Evolutionary conservation across 2,329 filamentous ascomycete genomes (phyloP).

Genomic region (Hymenoscyphus occultus): DNA sequence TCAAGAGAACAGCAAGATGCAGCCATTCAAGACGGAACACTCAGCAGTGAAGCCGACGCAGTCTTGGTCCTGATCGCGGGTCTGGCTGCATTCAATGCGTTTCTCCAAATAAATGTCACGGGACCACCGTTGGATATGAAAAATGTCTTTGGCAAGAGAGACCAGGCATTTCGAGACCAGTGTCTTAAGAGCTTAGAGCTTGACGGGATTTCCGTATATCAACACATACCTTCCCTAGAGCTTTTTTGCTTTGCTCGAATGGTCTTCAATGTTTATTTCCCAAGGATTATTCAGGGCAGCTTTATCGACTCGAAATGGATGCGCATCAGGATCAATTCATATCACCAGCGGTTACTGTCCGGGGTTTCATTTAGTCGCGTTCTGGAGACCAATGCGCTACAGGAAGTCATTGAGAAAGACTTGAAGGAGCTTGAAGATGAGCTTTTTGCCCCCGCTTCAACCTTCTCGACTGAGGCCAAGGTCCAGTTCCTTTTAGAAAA

Average conservation of each 20-base stretch:
- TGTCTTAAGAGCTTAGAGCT: constrained; percentile 69
- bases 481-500: constrained; percentile 77
- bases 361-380: constrained; percentile 31
- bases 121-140: constrained; percentile 68
- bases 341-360: constrained; percentile 62
- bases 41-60: constrained; percentile 17
- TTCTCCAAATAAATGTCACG: constrained; percentile 84
- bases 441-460: constrained; percentile 39
- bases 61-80: constrained; percentile 45
- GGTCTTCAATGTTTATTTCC: constrained; percentile 42
- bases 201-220: constrained; percentile 85
- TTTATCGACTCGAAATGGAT: constrained; percentile 43
- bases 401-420: constrained; percentile 58
- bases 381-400: constrained; percentile 59
- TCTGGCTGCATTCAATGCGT: constrained; percentile 69
- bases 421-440: constrained; percentile 46
- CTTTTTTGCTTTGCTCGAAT: constrained; percentile 71
- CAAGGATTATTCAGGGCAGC: constrained; percentile 26
- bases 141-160: constrained; percentile 39
- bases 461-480: constrained; percentile 49
- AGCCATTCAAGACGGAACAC: constrained; percentile 19
- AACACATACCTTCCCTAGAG: constrained; percentile 78
- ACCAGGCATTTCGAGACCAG: constrained; percentile 42
- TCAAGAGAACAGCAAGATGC: constrained; percentile 20
- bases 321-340: constrained; percentile 66